Evolutionary conservation across 2,329 filamentous ascomycete species (phyloP).

Genomic region (Sclerotinia subarctica): DNA sequence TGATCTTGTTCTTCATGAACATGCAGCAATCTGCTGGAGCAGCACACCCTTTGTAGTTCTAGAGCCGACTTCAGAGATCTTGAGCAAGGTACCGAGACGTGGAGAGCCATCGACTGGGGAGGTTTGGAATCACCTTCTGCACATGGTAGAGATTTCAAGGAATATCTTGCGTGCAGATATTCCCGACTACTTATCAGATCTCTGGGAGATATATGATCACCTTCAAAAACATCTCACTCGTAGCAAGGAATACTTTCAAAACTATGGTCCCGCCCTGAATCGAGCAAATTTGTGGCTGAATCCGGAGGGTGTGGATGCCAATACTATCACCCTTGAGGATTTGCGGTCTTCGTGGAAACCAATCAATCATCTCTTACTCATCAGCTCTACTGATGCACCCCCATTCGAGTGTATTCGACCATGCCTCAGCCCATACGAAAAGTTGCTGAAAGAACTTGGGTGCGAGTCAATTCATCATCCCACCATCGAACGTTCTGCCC

Average conservation of each 20-base stretch:
- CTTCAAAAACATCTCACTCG: constrained; percentile 26
- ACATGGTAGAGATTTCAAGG: constrained; percentile 24
- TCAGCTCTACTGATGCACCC: constrained; percentile 31
- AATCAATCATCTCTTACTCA: constrained; percentile 29
- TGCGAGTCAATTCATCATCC: constrained; percentile 31
- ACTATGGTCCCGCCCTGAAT: not conserved
- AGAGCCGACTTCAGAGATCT: constrained; percentile 24
- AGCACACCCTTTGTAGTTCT: constrained; percentile 28
- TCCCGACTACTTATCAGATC: constrained; percentile 25
- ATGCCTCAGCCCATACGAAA: constrained; percentile 29
- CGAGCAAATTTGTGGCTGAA: constrained; percentile 28
- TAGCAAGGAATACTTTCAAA: constrained; percentile 17
- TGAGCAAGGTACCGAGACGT: constrained; percentile 4
- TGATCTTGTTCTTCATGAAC: constrained; percentile 23
- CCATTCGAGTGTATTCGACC: constrained; percentile 28
- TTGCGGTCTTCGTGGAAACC: constrained; percentile 28
- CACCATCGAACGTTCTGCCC: constrained; percentile 19
- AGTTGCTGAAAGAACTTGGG: constrained; percentile 28
- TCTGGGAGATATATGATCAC: constrained; percentile 28
- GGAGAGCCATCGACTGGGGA: constrained; percentile 21
- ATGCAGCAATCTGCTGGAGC: constrained; percentile 31
- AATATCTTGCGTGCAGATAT: constrained; percentile 20
- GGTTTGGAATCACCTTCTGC: constrained; percentile 31
- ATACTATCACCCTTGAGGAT: constrained; percentile 18
- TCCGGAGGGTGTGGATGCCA: constrained; percentile 15